phyloP scores from a whole-genome alignment of 2,329 filamentous ascomycete genomes.

The Fusarium sp. region DNA sequence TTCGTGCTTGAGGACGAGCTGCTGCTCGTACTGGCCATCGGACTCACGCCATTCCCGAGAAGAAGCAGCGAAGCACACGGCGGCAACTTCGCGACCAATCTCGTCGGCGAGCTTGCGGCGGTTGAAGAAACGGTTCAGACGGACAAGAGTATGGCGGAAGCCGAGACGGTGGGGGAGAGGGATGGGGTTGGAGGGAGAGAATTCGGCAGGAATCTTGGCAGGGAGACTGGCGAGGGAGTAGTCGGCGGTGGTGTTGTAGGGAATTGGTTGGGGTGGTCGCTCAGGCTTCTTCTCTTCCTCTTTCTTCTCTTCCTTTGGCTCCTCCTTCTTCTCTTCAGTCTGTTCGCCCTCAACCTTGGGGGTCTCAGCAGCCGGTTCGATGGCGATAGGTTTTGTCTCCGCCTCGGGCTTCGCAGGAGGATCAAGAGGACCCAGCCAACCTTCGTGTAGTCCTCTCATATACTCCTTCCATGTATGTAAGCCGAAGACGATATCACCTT shows the following conservation, averaged over 20 bases:
- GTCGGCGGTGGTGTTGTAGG: slow-evolving; percentile 78
- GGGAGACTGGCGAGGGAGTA: slow-evolving; percentile 77
- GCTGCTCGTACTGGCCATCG: slow-evolving; percentile 53
- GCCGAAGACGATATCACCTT: slow-evolving; percentile 89
- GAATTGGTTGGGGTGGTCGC: slow-evolving; percentile 70
- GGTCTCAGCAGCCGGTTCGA: slow-evolving; percentile 41
- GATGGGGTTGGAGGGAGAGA: slow-evolving; percentile 79
- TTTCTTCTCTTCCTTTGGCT: slow-evolving; percentile 50
- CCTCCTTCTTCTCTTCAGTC: slow-evolving; percentile 49
- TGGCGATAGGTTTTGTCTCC: slow-evolving; percentile 41
- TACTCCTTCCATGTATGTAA: slow-evolving; percentile 98
- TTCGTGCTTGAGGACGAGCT: slow-evolving; percentile 73
- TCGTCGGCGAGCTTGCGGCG: slow-evolving; percentile 86
- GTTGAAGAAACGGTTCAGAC: slow-evolving; percentile 89
- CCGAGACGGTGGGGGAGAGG: slow-evolving; percentile 90
- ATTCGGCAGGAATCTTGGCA: slow-evolving; percentile 71
- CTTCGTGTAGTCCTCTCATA: slow-evolving; percentile 90
- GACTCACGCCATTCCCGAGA: slow-evolving; percentile 62
- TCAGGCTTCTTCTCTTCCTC: slow-evolving; percentile 66
- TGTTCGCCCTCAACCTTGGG: slow-evolving; percentile 43
- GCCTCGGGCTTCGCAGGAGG: slow-evolving; percentile 59
- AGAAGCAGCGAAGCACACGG: slow-evolving; percentile 76
- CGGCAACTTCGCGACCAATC: slow-evolving; percentile 87
- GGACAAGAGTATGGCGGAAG: slow-evolving; percentile 88
- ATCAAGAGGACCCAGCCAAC: slow-evolving; percentile 89